Base-by-base conservation (phyloP, 73 alveolate genomes). In the Paramecium bursaria region DNA sequence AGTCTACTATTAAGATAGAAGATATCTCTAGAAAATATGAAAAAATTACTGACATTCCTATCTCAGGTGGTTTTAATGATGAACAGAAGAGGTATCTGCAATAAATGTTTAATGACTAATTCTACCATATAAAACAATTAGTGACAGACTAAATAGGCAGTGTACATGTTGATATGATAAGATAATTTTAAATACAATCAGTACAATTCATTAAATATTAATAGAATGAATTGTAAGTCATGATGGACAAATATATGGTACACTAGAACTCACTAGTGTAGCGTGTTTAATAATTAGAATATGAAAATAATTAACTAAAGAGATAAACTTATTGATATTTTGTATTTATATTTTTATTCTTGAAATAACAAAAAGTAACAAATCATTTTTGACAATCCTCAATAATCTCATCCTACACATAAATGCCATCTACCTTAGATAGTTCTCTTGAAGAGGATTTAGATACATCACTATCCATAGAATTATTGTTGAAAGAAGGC, bases 291-390 rank as follows among this genome's bases (percentile, higher is more conserved):
- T 42, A 33, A 42, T 67, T 67, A 67, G 82, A 67, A 67, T 14
- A 67, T 39, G 60, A 67, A 23, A 67, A 67, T 42, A 35, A 67
- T 13, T 42, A 67, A 42, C 35, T 60, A 60, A 60, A 60, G 23
- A 60, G 53, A 60, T 60, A 60, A 60, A 31, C 79, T 22, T 39
- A 67, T 67, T 67, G 60, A 67, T n/a, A n/a, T n/a, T n/a, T n/a
- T n/a, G n/a, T n/a, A n/a, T n/a, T n/a, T n/a, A n/a, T n/a, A n/a
- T n/a, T n/a, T n/a, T n/a, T n/a, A n/a, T n/a, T n/a, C n/a, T n/a
- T n/a, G n/a, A n/a, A n/a, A n/a, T n/a, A n/a, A n/a, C n/a, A n/a
- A n/a, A n/a, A n/a, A n/a, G n/a, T n/a, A n/a, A n/a, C n/a, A n/a
- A n/a, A n/a, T n/a, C n/a, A n/a, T n/a, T n/a, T n/a, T n/a, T n/a